A percentile compares a stretch with the other conserved stretches of the same genome.
phyloP scores from a whole-genome alignment of 176 grass and related monocot genomes.

The Juncus inflexus region DNA sequence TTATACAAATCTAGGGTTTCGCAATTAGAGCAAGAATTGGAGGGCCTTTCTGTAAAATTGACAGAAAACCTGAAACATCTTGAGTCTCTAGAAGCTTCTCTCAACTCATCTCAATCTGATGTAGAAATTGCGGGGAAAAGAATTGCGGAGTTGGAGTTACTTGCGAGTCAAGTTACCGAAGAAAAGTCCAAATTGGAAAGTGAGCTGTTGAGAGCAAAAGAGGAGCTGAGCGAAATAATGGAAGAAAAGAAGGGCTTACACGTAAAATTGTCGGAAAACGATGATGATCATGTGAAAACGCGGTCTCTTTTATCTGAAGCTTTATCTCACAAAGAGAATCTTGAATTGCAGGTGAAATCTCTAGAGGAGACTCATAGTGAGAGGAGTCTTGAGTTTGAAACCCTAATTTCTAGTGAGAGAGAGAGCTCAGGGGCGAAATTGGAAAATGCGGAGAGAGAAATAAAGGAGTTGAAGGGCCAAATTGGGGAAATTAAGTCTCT shows the following conservation, averaged over 20 bases:
- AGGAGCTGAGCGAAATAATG: constrained; percentile 39
- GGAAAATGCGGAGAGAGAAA: constrained; percentile 18
- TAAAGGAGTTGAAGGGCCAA: constrained; percentile 13
- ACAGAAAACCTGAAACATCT: not conserved
- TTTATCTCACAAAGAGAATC: constrained; percentile 19
- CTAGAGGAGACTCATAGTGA: constrained; percentile 17
- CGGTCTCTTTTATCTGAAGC: constrained; percentile 25
- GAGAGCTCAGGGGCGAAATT: constrained; percentile 15
- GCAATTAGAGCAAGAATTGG: constrained; percentile 21
- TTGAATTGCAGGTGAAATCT: constrained; percentile 22
- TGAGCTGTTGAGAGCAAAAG: constrained; percentile 32
- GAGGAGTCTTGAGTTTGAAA: constrained; percentile 26
- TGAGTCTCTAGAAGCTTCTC: constrained; percentile 19
- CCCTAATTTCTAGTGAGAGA: constrained; percentile 21
- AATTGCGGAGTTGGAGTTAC: constrained; percentile 43
- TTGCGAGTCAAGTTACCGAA: constrained; percentile 45
- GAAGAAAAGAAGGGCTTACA: constrained; percentile 57
- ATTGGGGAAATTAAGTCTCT: constrained; percentile 20
- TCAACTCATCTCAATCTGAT: constrained; percentile 29
- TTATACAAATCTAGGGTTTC: constrained; percentile 21
- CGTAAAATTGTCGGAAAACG: constrained; percentile 26
- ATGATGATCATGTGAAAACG: constrained; percentile 30
- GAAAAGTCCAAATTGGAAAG: constrained; percentile 61
- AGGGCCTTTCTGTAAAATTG: constrained; percentile 22
- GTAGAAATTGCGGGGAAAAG: constrained; percentile 26